These are phyloP conservation scores for Millerozyma miso DNA, from an alignment of 805 yeast species.

Conservation along the genomic window DNA sequence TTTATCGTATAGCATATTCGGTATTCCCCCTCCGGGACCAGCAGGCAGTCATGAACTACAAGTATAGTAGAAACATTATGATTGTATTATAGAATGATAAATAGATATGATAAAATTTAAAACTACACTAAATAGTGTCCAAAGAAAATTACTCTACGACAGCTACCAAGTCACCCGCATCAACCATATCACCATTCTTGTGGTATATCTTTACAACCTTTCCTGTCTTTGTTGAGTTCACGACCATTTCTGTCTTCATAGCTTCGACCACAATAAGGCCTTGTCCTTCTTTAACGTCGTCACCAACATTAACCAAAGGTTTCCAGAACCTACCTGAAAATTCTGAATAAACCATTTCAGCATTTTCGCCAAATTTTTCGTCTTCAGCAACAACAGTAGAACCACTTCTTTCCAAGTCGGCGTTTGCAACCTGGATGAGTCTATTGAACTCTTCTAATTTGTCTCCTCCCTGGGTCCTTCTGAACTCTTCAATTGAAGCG, in stretches of 20 bases:
- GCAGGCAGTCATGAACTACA: no score
- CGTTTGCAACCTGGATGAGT: slow-evolving; percentile 75
- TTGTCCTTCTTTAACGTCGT: slow-evolving; percentile 66
- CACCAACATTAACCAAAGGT: slow-evolving; percentile 76
- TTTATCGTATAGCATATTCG: no score
- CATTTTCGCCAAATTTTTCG: slow-evolving; percentile 68
- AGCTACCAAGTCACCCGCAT: slow-evolving; percentile 92
- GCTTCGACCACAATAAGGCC: slow-evolving; percentile 91
- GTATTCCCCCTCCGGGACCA: no score
- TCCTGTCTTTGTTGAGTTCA: slow-evolving; percentile 66
- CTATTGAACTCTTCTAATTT: slow-evolving; percentile 81
- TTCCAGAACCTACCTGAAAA: slow-evolving; percentile 98
- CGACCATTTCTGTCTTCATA: slow-evolving; percentile 97
- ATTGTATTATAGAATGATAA: not conserved
- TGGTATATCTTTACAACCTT: slow-evolving; percentile 71
- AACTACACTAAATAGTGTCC: not conserved
- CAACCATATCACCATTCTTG: slow-evolving; percentile 91
- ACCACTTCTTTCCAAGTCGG: slow-evolving; percentile 59
- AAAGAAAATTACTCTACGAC: slow-evolving; percentile 52
- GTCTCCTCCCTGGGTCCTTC: slow-evolving; percentile 68
- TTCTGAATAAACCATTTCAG: slow-evolving; percentile 85
- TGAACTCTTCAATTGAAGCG: slow-evolving; percentile 67
- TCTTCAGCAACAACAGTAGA: slow-evolving; percentile 39
- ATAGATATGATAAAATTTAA: no score
- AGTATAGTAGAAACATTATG: no score